Percentiles rank a stretch among this genome's conserved stretches.
phyloP scores from a whole-genome alignment of 345 rosid genomes.

The Raphanus sativus region DNA sequence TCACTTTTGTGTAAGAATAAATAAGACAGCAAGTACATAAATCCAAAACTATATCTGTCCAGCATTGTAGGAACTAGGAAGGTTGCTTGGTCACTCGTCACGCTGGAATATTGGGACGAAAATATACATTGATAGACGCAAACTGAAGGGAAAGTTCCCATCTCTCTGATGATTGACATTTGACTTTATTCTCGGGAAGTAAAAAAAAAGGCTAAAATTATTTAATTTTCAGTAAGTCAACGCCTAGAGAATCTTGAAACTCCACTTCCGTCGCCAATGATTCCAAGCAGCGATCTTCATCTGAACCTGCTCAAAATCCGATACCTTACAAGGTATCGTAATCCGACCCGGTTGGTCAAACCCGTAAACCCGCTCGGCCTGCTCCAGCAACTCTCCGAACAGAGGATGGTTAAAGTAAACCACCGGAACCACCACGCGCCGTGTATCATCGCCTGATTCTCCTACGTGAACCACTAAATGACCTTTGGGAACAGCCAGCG shows the following conservation, averaged over 20 bases:
- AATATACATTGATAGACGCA: not conserved
- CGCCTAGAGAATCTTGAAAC: conserved; percentile 28
- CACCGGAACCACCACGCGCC: conserved; percentile 70
- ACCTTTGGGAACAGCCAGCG: conserved; percentile 59
- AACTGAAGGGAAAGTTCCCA: not conserved
- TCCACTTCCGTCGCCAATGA: conserved; percentile 30
- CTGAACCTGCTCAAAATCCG: conserved; percentile 79
- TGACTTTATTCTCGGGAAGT: not conserved
- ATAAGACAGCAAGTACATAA: not conserved
- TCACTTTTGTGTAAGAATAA: not conserved
- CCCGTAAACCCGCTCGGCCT: conserved; percentile 77
- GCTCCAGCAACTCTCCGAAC: conserved; percentile 68
- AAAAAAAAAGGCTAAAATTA: not conserved
- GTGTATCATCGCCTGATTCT: conserved; percentile 45
- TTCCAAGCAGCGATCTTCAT: conserved; percentile 70
- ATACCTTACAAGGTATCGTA: conserved; percentile 64
- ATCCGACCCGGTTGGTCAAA: conserved; percentile 76
- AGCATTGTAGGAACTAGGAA: too few relatives aligned
- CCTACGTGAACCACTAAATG: conserved; percentile 77
- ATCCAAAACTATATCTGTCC: not conserved
- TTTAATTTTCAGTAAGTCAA: not conserved
- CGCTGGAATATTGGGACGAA: too few relatives aligned
- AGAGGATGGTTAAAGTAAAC: conserved; percentile 81
- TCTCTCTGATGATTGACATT: not conserved
- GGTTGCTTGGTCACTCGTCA: too few relatives aligned